Evolutionary conservation across 2,329 filamentous ascomycete species (phyloP), one percentile per base, ranked within the genome.

Genomic region (Calonectria honghensis): DNA sequence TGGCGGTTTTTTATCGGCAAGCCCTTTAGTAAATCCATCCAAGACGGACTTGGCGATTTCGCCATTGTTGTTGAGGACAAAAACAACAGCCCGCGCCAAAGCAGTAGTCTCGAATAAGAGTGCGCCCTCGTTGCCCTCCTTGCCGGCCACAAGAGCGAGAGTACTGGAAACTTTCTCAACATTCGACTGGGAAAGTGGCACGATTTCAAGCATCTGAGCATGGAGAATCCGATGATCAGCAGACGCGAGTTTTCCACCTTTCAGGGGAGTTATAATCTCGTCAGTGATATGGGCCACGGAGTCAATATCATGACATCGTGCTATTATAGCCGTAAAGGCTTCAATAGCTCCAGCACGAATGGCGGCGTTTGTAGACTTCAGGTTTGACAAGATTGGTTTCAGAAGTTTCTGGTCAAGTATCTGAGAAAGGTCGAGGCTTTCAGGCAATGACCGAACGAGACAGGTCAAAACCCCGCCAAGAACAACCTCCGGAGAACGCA

Each of bases 401-500:
- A 97, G 85, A 45, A 99, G 89, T 75, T 94, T 94, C 32, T 89
- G 88, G 68, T 91, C 89, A 24, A 98, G 88, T 6, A 94, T 86
- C 48, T 92, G 90, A 11, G 96, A 96, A 24, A 98, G 89, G 80
- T 99, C 96, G 79, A 97, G 89, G 7, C 88, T 87, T 35, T 87
- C 82, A 1, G 95, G 92, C 9, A 99, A 87, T 35, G 95, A 91
- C 11, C 89, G 85, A 73, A 97, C 89, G 59, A 98, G 88, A 16
- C 94, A 92, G 7, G 93, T 91, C 65, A 98, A 87, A 31, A 98
- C 89, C 76, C 95, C 94, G 79, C 94, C 93, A 35, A 98, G 88
- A 18, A 98, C 92, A 54, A 98, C 93, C 85, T 99, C 97, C 1
- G 97, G 97, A 10, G 96, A 94, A 82, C 97, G 91, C 59, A 99